phyloP scores from a whole-genome alignment of 2,329 filamentous ascomycete genomes.

The Davidsoniella neocaledoniae region DNA sequence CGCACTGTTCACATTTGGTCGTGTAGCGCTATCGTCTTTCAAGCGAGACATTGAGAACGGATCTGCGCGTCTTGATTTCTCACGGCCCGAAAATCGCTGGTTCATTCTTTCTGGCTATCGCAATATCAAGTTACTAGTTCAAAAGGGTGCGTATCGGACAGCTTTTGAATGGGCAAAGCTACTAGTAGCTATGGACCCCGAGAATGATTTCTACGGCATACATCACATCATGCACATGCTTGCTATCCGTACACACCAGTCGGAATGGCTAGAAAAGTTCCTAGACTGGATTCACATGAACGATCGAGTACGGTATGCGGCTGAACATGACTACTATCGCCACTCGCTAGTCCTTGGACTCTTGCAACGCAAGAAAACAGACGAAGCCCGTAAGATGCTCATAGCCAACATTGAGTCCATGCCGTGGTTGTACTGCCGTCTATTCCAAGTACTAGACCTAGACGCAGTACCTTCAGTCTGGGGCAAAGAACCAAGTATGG shows the following conservation, averaged over 20 bases:
- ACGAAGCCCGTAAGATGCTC: constrained; percentile 48
- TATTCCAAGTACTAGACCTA: constrained; percentile 68
- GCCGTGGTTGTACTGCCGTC: constrained; percentile 68
- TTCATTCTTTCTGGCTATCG: constrained; percentile 82
- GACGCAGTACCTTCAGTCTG: constrained; percentile 67
- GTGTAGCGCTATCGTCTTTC: constrained; percentile 72
- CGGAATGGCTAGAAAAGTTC: constrained; percentile 58
- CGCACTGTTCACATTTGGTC: constrained; percentile 84
- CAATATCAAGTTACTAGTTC: constrained; percentile 69
- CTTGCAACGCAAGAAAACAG: constrained; percentile 49
- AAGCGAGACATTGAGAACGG: constrained; percentile 58
- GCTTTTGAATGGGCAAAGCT: constrained; percentile 89
- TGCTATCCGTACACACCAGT: constrained; percentile 64
- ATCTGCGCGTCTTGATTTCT: constrained; percentile 65
- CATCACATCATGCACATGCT: constrained; percentile 68
- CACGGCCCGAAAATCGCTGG: constrained; percentile 73
- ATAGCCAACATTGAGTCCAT: constrained; percentile 50
- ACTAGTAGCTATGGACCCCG: constrained; percentile 54
- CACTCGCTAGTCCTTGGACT: constrained; percentile 66
- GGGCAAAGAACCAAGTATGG: constrained; percentile 51
- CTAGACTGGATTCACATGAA: constrained; percentile 25
- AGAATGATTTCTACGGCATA: constrained; percentile 65
- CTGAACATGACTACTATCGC: constrained; percentile 46
- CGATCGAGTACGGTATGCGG: constrained; percentile 21
- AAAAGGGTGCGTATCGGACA: constrained; percentile 87